These are phyloP conservation scores for Eucalyptus curtisii DNA, from an alignment of 345 rosid species.

Conservation along the genomic window DNA sequence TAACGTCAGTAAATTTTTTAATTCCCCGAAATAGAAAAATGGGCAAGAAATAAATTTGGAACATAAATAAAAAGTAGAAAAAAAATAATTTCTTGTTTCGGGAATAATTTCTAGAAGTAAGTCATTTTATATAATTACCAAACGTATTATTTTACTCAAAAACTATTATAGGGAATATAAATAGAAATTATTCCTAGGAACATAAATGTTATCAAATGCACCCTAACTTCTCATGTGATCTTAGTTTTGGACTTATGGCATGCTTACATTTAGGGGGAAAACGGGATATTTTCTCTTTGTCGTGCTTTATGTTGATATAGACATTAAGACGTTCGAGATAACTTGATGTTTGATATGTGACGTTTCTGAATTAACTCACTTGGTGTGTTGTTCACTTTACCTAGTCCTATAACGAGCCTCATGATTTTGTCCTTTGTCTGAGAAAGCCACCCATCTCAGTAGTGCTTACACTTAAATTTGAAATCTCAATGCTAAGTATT, in stretches of 20 bases:
- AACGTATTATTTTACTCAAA: no score
- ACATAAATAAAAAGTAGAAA: fast-evolving
- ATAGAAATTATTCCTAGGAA: no score
- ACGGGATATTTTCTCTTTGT: not conserved
- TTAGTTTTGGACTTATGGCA: not conserved
- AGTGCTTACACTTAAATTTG: not conserved
- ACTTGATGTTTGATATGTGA: not conserved
- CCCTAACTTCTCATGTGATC: not conserved
- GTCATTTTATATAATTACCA: no score
- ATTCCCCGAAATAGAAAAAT: fast-evolving
- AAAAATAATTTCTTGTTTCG: fast-evolving
- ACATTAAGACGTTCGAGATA: not conserved
- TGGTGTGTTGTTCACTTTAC: fast-evolving
- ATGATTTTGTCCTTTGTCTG: not conserved
- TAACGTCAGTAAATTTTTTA: fast-evolving
- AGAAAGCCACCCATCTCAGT: not conserved
- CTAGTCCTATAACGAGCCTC: fast-evolving
- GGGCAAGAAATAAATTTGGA: fast-evolving
- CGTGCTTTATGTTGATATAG: not conserved
- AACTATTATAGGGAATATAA: no score
- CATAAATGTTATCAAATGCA: no score
- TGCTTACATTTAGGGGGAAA: not conserved
- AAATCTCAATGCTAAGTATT: not conserved
- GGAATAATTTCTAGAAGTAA: no score
- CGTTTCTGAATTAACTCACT: not conserved